Percentiles rank a stretch among this genome's conserved stretches.
Evolutionary conservation across 1,139 yeast genomes (phyloP).

Genomic region (Geotrichum australiense): DNA sequence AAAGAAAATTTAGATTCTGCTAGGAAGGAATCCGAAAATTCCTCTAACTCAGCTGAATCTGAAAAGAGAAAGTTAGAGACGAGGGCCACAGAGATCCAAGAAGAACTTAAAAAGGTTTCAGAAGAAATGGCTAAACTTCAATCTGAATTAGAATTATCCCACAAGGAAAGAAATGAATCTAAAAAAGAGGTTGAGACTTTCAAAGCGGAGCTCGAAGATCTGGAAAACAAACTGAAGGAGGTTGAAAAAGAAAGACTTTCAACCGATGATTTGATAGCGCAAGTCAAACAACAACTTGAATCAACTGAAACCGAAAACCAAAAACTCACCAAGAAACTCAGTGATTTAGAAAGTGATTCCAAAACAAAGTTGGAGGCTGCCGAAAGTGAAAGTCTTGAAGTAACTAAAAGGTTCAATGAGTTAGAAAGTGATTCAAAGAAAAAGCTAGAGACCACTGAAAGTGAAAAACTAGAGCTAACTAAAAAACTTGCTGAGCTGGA

Average conservation of each 20-base stretch:
- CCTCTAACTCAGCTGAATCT: background rate
- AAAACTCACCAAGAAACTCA: slow-evolving; percentile 14
- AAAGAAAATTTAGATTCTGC: background rate
- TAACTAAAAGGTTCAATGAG: background rate
- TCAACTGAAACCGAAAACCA: slow-evolving; percentile 16
- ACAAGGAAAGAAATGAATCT: slow-evolving; percentile 9
- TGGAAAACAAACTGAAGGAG: slow-evolving; percentile 3
- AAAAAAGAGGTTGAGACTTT: slow-evolving; percentile 10
- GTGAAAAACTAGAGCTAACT: background rate
- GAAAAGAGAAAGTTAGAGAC: slow-evolving; percentile 8
- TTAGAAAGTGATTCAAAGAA: slow-evolving; percentile 1
- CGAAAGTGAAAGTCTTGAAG: background rate
- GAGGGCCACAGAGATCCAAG: background rate
- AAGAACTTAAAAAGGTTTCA: no score
- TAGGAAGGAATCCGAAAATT: background rate
- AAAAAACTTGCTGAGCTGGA: background rate
- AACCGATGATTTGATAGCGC: background rate
- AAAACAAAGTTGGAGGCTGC: slow-evolving; percentile 7
- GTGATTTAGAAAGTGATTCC: slow-evolving; percentile 12
- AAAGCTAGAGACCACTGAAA: slow-evolving; percentile 2
- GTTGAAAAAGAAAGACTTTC: background rate
- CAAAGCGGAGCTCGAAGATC: slow-evolving; percentile 11
- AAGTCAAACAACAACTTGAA: slow-evolving; percentile 6
- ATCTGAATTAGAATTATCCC: background rate
- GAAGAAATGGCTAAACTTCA: slow-evolving; percentile 1